Base-by-base conservation (phyloP, 441 rosid genomes). In the Adansonia grandidieri region DNA sequence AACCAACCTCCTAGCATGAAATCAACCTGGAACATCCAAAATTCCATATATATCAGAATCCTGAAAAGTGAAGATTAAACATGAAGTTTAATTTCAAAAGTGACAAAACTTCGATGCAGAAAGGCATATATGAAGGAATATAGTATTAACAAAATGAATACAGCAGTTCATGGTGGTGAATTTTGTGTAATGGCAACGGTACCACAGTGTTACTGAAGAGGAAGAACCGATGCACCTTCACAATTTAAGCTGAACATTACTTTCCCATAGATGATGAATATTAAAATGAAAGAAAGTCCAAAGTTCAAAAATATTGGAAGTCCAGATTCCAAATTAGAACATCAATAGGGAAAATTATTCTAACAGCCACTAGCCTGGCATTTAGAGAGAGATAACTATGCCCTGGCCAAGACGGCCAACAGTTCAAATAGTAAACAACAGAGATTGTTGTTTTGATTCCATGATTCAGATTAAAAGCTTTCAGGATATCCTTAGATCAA, bases 1-100 rank as follows among this genome's bases (percentile, higher is more conserved):
- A 95, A 71, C 98, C 97, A 95, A 84, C 97, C 91, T 81, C 93
- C 98, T 80, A 93, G 73, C 71, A 91, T 79, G 85, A 93, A 89
- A 89, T 95, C 96, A 50, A 93, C 90, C 98, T 95, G 90, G 10
- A 24, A 76, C 61, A 67, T 28, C 54, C 51, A 3, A 40, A 9
- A 14, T 28, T 24, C 44, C 61, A 40, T 50, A 58, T 50, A 58
- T 54, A 37, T 67, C 48, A 77, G 64, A 61, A 62, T 17, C 66
- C n/a, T 67, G 44, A 44, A 47, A 73, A 50, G 3, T 22, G 14
- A 60, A 32, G 22, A 73, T 6, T 32, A 13, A 45, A 28, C 58
- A 62, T 37, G 42, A 50, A 8, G 60, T 53, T 11, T 28, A 42
- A 6, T n/a, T n/a, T 9, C 71, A 20, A 3, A 8, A 40, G 71